These are phyloP conservation scores for Gracilaria gracilis DNA, from an alignment of 23 red algal species.

Conservation along the genomic window DNA sequence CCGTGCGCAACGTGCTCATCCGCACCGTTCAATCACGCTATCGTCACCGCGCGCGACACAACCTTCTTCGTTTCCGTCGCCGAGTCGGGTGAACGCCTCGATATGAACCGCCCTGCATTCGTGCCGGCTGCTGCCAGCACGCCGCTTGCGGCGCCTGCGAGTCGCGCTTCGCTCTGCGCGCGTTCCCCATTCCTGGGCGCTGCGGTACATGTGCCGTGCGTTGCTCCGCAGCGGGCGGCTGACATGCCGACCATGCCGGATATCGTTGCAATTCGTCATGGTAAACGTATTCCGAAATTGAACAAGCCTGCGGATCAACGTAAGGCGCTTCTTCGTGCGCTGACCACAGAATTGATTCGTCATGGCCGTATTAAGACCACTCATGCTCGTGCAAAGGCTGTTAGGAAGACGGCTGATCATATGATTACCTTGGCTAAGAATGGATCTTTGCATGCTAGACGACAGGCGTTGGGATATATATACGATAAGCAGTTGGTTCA, in stretches of 20 bases:
- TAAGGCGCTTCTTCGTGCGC: conserved; percentile 94
- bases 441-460: conserved; percentile 83
- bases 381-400: conserved; percentile 82
- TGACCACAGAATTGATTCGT: conserved; percentile 97
- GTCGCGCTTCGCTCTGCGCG: background rate
- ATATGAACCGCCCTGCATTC: conserved; percentile 2
- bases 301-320: conserved; percentile 97
- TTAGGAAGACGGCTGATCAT: conserved; percentile 84
- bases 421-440: conserved; percentile 96
- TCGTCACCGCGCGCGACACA: background rate
- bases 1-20: background rate
- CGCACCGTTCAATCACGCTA: background rate
- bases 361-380: conserved; percentile 95
- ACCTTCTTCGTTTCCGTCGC: background rate
- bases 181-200: background rate
- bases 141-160: background rate
- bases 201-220: background rate
- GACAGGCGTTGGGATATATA: conserved; percentile 97
- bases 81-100: background rate
- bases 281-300: conserved; percentile 84
- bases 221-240: background rate
- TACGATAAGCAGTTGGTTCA: conserved; percentile 98
- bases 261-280: conserved; percentile 83
- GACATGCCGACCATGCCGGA: conserved; percentile 3
- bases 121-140: background rate